These are phyloP conservation scores for Grigorovia yakushimaensis DNA, from an alignment of 805 yeast species.

Conservation along the genomic window DNA sequence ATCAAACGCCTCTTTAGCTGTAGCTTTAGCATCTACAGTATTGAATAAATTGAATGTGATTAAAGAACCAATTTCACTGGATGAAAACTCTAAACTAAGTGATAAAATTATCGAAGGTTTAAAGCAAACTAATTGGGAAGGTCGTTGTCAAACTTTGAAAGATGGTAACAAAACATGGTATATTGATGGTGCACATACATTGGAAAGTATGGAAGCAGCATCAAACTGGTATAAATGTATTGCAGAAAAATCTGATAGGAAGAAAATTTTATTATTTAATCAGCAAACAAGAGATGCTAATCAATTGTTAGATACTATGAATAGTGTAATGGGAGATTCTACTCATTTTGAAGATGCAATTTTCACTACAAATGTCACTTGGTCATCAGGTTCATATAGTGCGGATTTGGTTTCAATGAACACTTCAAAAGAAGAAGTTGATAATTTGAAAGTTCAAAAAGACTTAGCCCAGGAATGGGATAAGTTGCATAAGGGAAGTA, in stretches of 20 bases:
- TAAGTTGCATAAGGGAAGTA: slow-evolving; percentile 33
- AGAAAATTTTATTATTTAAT: slow-evolving; percentile 66
- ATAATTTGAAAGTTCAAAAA: slow-evolving; percentile 72
- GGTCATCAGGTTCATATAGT: slow-evolving; percentile 72
- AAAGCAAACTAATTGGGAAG: slow-evolving; percentile 76
- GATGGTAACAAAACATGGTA: slow-evolving; percentile 55
- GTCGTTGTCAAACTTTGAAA: slow-evolving; percentile 72
- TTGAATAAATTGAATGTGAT: slow-evolving; percentile 40
- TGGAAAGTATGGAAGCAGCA: slow-evolving; percentile 78
- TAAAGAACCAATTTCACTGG: slow-evolving; percentile 13
- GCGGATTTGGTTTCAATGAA: slow-evolving; percentile 81
- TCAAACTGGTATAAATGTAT: slow-evolving; percentile 59
- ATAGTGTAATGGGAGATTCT: slow-evolving; percentile 2
- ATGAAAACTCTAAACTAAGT: slow-evolving; percentile 31
- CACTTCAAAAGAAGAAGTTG: slow-evolving; percentile 68
- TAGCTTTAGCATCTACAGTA: slow-evolving; percentile 55
- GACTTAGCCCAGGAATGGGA: slow-evolving; percentile 64
- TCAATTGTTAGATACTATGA: slow-evolving; percentile 37
- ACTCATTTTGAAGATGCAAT: slow-evolving; percentile 62
- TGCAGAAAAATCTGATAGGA: slow-evolving; percentile 9
- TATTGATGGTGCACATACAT: slow-evolving; percentile 93
- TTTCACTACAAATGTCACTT: slow-evolving; percentile 87
- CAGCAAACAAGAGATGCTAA: slow-evolving; percentile 89
- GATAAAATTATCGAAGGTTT: slow-evolving; percentile 49
- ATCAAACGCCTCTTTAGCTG: slow-evolving; percentile 81